Evolutionary conservation across 1,284 basidiomycete species (phyloP), one percentile per base, ranked within the genome.

Genomic region (Coniferiporia weirii): DNA sequence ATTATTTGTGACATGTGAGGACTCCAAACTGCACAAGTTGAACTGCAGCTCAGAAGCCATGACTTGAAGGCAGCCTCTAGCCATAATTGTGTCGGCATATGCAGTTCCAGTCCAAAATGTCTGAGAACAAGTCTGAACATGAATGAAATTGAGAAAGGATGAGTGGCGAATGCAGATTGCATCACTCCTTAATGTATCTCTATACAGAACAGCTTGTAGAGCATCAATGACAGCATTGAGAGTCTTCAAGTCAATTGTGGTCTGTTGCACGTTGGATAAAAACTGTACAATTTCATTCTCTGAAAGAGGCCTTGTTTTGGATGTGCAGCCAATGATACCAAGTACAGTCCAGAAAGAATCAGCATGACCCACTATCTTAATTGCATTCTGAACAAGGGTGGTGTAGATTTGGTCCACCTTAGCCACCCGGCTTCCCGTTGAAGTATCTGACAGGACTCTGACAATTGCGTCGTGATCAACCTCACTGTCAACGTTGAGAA

Each of bases 1-100:
- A 32, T 32, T 27, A 50, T 72, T 71, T 9, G 34, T 40, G 13
- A 64, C n/a, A 57, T 68, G 63, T 2, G 71, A 72, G n/a, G 68
- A 62, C 12, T 65, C 59, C 10, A 73, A 49, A 9, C 64, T 9
- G 57, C 70, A 72, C 12, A 73, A 71, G 58, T 73, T 72, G 64
- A 73, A 73, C 51, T 54, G 40, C 8, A 73, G 68, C 9, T 59
- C 52, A 4, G 54, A 27, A 15, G 59, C 57, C 66, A 72, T 63
- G 49, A 47, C 52, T 2, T 50, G 60, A 43, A 61, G 22, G 56
- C 60, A 54, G 36, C 20, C 22, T 4, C 8, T 36, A 7, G 54
- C 54, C 22, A 56, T 47, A 10, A 13, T 9, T 15, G 35, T 20
- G 19, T 56, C 20, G 2, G 35, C 12, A 12, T 34, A 1, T 35